Conservation (phyloP, 2,329 filamentous ascomycete species). For the Chlorencoelia australis region DNA sequence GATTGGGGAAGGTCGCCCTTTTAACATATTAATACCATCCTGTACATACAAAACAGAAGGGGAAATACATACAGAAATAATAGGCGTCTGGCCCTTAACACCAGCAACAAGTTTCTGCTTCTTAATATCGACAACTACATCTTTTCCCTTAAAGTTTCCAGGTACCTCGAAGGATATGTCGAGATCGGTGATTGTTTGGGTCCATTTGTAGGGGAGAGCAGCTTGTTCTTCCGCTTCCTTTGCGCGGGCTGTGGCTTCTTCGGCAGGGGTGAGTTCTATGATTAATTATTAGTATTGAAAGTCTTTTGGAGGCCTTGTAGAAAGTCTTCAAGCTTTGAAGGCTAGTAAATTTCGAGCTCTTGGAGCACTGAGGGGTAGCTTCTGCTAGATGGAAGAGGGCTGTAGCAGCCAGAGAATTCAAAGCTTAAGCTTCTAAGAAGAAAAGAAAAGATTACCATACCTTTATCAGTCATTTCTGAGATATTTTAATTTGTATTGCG, state of each 20-base stretch:
- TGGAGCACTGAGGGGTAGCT: slow-evolving; percentile 4
- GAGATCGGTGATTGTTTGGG: slow-evolving; percentile 80
- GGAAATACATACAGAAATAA: slow-evolving; percentile 57
- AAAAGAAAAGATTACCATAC: slow-evolving; percentile 4
- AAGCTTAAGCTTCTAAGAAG: background rate
- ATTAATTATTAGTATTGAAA: slow-evolving; percentile 3
- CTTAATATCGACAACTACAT: slow-evolving; percentile 75
- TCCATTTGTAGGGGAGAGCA: slow-evolving; percentile 93
- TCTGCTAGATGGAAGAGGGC: background rate
- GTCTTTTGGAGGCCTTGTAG: background rate
- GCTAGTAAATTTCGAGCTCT: too few species aligned
- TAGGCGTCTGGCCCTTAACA: slow-evolving; percentile 78
- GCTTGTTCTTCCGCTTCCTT: slow-evolving; percentile 82
- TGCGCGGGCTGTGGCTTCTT: slow-evolving; percentile 50
- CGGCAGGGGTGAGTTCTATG: slow-evolving; percentile 30
- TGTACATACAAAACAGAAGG: too few species aligned
- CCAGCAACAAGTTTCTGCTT: slow-evolving; percentile 68
- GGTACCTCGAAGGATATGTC: slow-evolving; percentile 72
- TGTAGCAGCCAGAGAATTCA: background rate
- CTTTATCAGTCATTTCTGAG: slow-evolving; percentile 19
- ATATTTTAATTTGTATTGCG: slow-evolving; percentile 8
- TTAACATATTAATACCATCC: too few species aligned
- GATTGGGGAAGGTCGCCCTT: slow-evolving; percentile 79
- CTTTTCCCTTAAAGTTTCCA: slow-evolving; percentile 71
- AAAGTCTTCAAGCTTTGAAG: too few species aligned